These are phyloP conservation scores for Fraxinus pennsylvanica DNA, from an alignment of 257 asterid genomes.

Conservation along the genomic window DNA sequence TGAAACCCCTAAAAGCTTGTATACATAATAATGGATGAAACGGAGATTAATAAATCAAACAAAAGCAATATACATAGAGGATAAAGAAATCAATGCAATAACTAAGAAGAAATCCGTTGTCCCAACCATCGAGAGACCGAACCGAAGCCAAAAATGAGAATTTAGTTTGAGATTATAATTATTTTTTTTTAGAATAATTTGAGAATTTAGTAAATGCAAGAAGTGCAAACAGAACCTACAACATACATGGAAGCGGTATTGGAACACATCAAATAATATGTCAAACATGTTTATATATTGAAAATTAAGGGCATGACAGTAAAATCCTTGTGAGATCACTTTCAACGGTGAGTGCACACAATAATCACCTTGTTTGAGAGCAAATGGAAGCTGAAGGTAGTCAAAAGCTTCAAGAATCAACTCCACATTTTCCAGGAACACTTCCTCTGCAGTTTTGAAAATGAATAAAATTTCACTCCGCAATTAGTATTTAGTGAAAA, in stretches of 20 bases:
- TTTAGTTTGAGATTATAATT: too few species aligned
- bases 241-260: background rate
- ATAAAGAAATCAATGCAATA: too few species aligned
- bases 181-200: too few species aligned
- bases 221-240: background rate
- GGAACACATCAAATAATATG: background rate
- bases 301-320: background rate
- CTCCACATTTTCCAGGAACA: conserved; percentile 88
- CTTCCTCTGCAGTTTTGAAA: conserved; percentile 68
- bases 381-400: conserved; percentile 84
- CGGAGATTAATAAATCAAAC: too few species aligned
- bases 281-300: background rate
- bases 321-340: background rate
- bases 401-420: conserved; percentile 96
- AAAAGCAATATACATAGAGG: too few species aligned
- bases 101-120: too few species aligned
- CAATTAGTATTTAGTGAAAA: conserved; percentile 12
- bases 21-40: too few species aligned
- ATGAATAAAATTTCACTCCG: background rate
- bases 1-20: too few species aligned
- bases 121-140: too few species aligned
- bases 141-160: too few species aligned
- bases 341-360: conserved; percentile 8
- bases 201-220: background rate
- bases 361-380: conserved; percentile 67